A percentile compares a stretch with the other conserved stretches of the same genome.
Conservation (phyloP, 202 grass and related monocot species). For the Schoenoplectus tabernaemontani region DNA sequence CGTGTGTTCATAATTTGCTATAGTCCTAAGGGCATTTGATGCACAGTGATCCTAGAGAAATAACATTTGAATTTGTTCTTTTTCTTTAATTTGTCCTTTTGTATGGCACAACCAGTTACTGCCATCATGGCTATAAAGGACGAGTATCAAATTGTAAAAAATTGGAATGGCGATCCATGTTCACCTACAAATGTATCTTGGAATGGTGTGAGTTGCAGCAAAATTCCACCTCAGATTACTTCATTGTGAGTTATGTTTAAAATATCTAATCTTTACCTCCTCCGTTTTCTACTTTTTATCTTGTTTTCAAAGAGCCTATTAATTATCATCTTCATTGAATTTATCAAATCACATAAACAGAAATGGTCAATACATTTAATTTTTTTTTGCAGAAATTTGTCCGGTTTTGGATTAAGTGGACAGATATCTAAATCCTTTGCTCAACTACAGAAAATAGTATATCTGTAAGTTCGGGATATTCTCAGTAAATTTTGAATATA, state of each 20-base stretch:
- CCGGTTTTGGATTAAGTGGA: conserved; percentile 20
- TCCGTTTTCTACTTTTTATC: neutral
- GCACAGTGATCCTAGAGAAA: neutral
- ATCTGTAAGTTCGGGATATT: conserved; percentile 19
- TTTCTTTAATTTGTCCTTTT: neutral
- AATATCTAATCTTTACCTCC: neutral
- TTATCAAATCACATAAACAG: neutral
- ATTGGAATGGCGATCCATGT: conserved; percentile 37
- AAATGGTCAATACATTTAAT: too few species aligned
- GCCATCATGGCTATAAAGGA: neutral
- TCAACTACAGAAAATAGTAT: neutral
- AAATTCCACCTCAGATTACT: neutral
- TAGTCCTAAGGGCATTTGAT: too few species aligned
- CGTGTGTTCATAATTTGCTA: too few species aligned
- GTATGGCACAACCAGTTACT: conserved; percentile 9
- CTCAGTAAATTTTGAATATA: too few species aligned
- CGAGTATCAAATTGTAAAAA: conserved; percentile 13
- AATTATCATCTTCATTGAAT: neutral
- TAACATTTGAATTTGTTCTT: neutral
- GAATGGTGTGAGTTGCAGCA: conserved; percentile 22
- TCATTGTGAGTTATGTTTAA: conserved; percentile 19
- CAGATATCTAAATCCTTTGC: conserved; percentile 20
- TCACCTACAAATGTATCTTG: conserved; percentile 9
- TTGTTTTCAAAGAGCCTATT: too few species aligned
- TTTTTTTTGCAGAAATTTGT: conserved; percentile 23